Conservation (phyloP, 2,329 filamentous ascomycete genomes). For the Cladosporium sp. region DNA sequence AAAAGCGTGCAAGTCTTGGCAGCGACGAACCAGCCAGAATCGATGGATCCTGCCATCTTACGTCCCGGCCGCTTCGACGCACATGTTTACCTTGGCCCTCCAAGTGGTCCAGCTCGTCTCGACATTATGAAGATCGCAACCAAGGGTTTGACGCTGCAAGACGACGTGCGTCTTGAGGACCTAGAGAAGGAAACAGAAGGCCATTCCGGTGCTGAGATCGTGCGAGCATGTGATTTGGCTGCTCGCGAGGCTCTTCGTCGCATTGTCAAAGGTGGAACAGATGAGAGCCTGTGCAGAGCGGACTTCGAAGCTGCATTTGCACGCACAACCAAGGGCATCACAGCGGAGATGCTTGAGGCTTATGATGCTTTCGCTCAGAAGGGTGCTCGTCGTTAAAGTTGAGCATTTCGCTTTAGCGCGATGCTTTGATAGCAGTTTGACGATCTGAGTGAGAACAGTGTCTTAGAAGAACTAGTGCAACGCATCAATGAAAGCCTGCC, state of each 20-base stretch:
- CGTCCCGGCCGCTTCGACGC: slow-evolving; percentile 82
- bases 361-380: slow-evolving; percentile 50
- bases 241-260: slow-evolving; percentile 34
- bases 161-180: slow-evolving; percentile 61
- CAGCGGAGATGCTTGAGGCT: slow-evolving; percentile 52
- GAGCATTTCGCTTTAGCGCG: neutral
- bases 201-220: slow-evolving; percentile 81
- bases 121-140: slow-evolving; percentile 72
- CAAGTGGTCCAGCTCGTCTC: slow-evolving; percentile 65
- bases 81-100: slow-evolving; percentile 80
- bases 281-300: slow-evolving; percentile 34
- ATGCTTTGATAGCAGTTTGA: neutral
- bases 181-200: slow-evolving; percentile 67
- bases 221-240: slow-evolving; percentile 47
- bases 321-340: slow-evolving; percentile 54
- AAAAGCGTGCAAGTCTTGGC: slow-evolving; percentile 82
- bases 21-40: slow-evolving; percentile 85
- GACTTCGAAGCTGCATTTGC: slow-evolving; percentile 43
- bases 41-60: slow-evolving; percentile 79
- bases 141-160: slow-evolving; percentile 51
- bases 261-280: slow-evolving; percentile 37
- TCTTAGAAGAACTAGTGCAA: no score
- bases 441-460: no score
- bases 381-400: neutral
- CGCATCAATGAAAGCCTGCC: no score